Evolutionary conservation across 2,329 filamentous ascomycete species (phyloP).

Genomic region (Lachnellula occidentalis): DNA sequence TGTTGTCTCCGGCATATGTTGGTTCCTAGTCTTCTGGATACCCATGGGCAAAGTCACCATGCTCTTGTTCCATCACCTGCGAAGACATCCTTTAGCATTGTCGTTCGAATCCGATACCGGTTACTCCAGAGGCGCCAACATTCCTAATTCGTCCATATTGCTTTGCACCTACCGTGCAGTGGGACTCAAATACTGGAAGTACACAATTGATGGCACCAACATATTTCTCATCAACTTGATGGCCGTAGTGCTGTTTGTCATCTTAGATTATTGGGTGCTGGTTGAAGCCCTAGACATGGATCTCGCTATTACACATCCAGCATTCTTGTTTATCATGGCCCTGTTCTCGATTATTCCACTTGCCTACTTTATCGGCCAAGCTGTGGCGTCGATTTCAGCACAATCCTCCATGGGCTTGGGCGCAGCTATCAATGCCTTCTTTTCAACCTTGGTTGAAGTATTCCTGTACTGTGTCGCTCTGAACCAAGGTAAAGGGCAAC

Average conservation of each 20-base stretch:
- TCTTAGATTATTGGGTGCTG: slow-evolving; percentile 85
- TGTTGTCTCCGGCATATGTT: slow-evolving; percentile 81
- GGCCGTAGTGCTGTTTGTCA: slow-evolving; percentile 86
- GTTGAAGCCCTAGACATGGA: slow-evolving; percentile 59
- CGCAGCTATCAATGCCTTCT: slow-evolving; percentile 96
- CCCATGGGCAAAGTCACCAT: slow-evolving; percentile 96
- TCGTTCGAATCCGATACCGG: slow-evolving; percentile 85
- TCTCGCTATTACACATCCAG: slow-evolving; percentile 72
- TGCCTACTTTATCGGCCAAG: slow-evolving; percentile 97
- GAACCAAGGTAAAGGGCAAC: slow-evolving; percentile 81
- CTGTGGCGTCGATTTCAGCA: slow-evolving; percentile 95
- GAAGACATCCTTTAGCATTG: slow-evolving; percentile 85
- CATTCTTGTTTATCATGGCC: slow-evolving; percentile 78
- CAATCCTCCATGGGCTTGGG: slow-evolving; percentile 98
- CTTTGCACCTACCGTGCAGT: slow-evolving; percentile 96
- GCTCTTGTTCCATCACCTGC: slow-evolving; percentile 83
- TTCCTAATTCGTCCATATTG: slow-evolving; percentile 77
- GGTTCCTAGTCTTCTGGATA: slow-evolving; percentile 96
- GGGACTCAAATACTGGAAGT: slow-evolving; percentile 96
- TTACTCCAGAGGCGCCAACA: slow-evolving; percentile 64
- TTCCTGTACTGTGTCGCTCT: slow-evolving; percentile 95
- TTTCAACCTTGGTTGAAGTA: slow-evolving; percentile 95
- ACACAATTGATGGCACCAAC: slow-evolving; percentile 96
- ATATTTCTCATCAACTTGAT: slow-evolving; percentile 98
- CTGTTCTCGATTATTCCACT: slow-evolving; percentile 91